These are phyloP conservation scores for Aeschynomene evenia DNA, from an alignment of 306 rosid species.

Conservation along the genomic window DNA sequence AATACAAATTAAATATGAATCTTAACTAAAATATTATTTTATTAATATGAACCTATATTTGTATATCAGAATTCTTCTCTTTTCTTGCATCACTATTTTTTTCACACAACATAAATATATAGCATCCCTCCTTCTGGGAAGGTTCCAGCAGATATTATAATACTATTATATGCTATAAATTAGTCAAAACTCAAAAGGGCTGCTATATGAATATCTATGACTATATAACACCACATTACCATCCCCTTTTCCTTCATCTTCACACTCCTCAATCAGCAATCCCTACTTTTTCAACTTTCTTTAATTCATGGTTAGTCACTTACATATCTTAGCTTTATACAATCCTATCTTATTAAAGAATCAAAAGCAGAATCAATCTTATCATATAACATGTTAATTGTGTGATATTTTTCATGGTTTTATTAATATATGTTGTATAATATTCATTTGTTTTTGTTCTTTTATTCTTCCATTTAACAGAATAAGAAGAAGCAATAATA, in stretches of 20 bases:
- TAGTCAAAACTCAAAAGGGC: neutral
- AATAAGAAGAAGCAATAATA: neutral
- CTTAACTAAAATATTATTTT: no score
- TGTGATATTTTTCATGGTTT: neutral
- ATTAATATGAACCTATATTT: no score
- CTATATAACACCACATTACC: neutral
- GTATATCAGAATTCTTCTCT: no score
- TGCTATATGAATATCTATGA: neutral
- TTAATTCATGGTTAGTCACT: neutral
- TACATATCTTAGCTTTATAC: neutral
- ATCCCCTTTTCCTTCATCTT: neutral
- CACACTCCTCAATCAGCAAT: no score
- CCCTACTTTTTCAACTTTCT: neutral
- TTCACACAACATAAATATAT: no score
- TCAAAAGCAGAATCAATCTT: neutral
- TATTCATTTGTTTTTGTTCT: neutral
- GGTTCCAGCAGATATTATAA: neutral
- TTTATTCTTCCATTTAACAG: neutral
- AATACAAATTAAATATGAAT: no score
- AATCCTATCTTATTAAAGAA: neutral
- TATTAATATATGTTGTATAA: neutral
- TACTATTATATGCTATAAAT: neutral
- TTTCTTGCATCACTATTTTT: no score
- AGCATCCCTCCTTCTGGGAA: neutral
- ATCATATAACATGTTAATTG: neutral